Evolutionary conservation across 805 yeast genomes (phyloP).

Genomic region (Yarrowia phangngaensis): DNA sequence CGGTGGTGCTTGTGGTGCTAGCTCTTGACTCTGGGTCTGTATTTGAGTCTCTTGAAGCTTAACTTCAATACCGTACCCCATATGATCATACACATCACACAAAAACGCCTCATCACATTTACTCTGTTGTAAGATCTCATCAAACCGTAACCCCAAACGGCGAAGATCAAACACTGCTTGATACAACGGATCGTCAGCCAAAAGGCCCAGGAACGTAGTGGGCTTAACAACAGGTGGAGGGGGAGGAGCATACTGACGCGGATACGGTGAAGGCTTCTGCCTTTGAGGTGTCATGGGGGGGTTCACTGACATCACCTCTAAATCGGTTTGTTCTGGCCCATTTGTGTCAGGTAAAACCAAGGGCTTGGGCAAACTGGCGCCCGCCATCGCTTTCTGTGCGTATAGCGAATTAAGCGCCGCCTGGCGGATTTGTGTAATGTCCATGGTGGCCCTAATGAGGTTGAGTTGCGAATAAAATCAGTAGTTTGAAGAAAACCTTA

Average conservation of each 20-base stretch:
- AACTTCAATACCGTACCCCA: constrained; percentile 7
- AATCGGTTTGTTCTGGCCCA: too few relatives aligned
- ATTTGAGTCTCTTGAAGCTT: background rate
- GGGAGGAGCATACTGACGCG: constrained; percentile 10
- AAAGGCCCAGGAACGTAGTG: background rate
- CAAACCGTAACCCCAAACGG: constrained; percentile 18
- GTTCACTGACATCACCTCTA: background rate
- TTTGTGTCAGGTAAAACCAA: too few relatives aligned
- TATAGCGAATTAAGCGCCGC: constrained; percentile 25
- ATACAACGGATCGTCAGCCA: constrained; percentile 11
- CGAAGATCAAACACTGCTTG: constrained; percentile 16
- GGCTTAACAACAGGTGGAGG: constrained; percentile 5
- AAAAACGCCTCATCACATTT: constrained; percentile 4
- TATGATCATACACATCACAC: background rate
- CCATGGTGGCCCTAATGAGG: background rate
- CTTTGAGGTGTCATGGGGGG: constrained; percentile 2
- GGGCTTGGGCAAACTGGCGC: too few relatives aligned
- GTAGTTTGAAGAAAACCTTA: too few relatives aligned
- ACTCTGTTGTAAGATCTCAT: constrained; percentile 21
- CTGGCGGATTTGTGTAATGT: constrained; percentile 15
- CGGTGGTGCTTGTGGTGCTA: background rate
- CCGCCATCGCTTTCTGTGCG: constrained; percentile 19
- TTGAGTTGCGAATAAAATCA: background rate
- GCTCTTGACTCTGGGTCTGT: too few relatives aligned
- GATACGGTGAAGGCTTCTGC: constrained; percentile 16